Evolutionary conservation across 495 filamentous ascomycete species (phyloP).

Genomic region (Talaromyces ruber): DNA sequence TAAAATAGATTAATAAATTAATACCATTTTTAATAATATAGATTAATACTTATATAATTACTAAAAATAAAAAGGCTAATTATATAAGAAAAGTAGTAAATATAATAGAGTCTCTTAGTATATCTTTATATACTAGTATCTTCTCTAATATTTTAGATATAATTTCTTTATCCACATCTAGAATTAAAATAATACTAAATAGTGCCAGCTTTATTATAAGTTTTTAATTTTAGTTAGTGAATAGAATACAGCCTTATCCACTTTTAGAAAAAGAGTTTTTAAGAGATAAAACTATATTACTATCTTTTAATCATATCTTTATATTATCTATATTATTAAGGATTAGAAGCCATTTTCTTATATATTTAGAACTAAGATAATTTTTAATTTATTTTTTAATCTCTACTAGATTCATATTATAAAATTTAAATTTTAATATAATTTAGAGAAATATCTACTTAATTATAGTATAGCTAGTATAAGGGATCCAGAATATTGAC

Average conservation of each 20-base stretch:
- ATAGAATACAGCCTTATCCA: constrained; percentile 23
- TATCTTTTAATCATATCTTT: constrained; percentile 15
- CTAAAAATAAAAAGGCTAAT: constrained; percentile 27
- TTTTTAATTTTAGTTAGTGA: constrained; percentile 24
- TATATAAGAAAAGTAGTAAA: constrained; percentile 17
- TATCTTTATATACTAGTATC: constrained; percentile 14
- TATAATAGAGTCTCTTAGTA: constrained; percentile 9
- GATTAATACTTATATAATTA: constrained; percentile 31
- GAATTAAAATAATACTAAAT: constrained; percentile 13
- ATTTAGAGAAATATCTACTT: constrained; percentile 31
- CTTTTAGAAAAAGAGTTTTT: constrained; percentile 18
- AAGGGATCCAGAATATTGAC: constrained; percentile 38
- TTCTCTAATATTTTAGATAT: constrained; percentile 14
- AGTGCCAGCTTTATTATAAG: constrained; percentile 13
- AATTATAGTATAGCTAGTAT: constrained; percentile 23
- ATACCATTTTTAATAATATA: constrained; percentile 34
- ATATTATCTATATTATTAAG: constrained; percentile 33
- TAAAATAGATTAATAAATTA: constrained; percentile 25
- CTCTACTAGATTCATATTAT: constrained; percentile 12
- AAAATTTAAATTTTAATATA: constrained; percentile 15
- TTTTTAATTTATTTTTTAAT: constrained; percentile 17
- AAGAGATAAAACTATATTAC: not conserved
- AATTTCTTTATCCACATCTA: constrained; percentile 17
- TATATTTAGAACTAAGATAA: constrained; percentile 17
- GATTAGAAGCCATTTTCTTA: constrained; percentile 25